Base-by-base conservation (phyloP, 2,329 filamentous ascomycete genomes). In the Botrytis fragariae region DNA sequence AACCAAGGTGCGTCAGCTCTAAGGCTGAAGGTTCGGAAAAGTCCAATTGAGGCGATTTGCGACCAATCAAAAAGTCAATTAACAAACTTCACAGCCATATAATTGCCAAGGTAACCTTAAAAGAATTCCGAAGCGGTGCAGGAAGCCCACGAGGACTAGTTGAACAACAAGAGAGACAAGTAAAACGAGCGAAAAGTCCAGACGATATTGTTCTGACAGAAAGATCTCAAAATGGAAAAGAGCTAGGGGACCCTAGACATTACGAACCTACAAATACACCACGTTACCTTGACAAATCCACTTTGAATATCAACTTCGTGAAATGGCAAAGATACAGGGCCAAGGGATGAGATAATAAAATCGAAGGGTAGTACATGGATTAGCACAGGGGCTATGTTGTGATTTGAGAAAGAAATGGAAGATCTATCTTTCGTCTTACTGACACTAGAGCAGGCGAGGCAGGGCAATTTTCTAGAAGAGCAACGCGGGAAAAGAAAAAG, bases 221-320 rank as follows among this genome's bases (percentile, higher is more conserved):
- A 51, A 35, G 20, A 59, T 39, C 76, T 76, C 70, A 71, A 78
- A 77, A 68, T 74, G 76, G 77, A 64, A 78, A 78, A 78, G 72
- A 79, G 77, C 76, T 78, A 79, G 77, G 77, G 73, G 68, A 72
- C 72, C 76, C 76, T 70, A 57, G 76, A 65, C 25, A 61, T 70
- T 48, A 35, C 39, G 44, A 32, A 39, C 57, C 37, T 70, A 54
- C 61, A 16, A 59, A 69, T 63, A 20, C 72, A 54, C 61, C 61
- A 74, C 72, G 42, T 74, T 68, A 62, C 72, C 37, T 72, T 61
- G 39, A 54, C 4, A 57, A 57, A 69, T 44, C 48, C 65, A 57
- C 65, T 57, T 68, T 68, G 65, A 37, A 68, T 68, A 3, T 57
- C 69, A 71, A 37, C 42, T 35, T 35, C 12, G 62, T 72, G 37